Evolutionary conservation across 164 flowering plant genomes (phyloP), one percentile per base, ranked within the genome.

Genomic region (Liriodendron chinense): DNA sequence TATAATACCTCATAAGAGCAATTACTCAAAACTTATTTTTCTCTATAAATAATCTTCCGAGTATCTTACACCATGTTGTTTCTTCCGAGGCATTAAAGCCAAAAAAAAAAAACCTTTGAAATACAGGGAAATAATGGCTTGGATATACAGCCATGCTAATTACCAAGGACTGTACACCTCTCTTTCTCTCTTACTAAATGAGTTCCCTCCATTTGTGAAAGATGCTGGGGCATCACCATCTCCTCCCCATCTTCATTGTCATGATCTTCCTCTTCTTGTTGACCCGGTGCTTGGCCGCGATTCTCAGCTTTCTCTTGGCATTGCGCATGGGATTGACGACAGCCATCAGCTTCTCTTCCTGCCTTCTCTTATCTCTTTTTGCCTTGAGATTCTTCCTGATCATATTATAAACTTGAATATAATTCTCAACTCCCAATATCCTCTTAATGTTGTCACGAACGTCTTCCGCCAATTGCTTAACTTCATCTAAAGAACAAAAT

Each of bases 241-340:
- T 84, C 13, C 88, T 82, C 9, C 87, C 82, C 84, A 87, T 80
- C 82, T 87, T 94, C 87, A 89, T 82, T 10, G 89, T 79, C 89
- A 85, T 90, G 1, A 94, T 84, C 85, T 87, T 96, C 83, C 97
- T 82, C 79, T 85, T 94, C 88, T 96, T 96, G 85, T 92, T 72
- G 57, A 85, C 92, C 3, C 80, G 83, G 71, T 92, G 88, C 77
- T 94, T 96, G 5, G 81, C 87, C 7, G 95, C 87, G 49, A 89
- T 68, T 73, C 88, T 86, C 57, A 86, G 73, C 82, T 96, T 96
- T 78, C 97, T 87, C 85, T 94, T 94, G 16, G 99, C 98, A 78
- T 91, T 86, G 7, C 94, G 84, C 76, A 70, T 71, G 1, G 99
- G 99, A 80, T 96, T 82, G 2, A 87, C 80, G n/a, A 91, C 97